These are phyloP conservation scores for Mortierella hygrophila DNA, from an alignment of 192 early-diverging fungal genomes.

Conservation along the genomic window DNA sequence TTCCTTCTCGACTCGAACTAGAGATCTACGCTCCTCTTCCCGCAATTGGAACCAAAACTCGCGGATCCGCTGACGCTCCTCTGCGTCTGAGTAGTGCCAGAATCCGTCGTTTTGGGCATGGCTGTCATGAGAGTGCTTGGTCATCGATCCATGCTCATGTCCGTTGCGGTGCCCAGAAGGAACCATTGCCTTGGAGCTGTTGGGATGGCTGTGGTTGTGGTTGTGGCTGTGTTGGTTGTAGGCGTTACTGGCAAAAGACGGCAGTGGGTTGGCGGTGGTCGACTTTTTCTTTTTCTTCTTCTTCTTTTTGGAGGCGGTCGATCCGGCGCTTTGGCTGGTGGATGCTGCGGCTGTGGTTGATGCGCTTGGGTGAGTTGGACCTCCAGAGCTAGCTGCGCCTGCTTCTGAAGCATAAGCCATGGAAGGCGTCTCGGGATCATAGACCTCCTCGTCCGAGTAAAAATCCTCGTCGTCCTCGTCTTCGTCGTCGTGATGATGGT, in stretches of 20 bases:
- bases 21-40: slow-evolving; percentile 80
- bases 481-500: slow-evolving; percentile 47
- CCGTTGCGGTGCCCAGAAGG: slow-evolving; percentile 33
- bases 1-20: slow-evolving; percentile 91
- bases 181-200: slow-evolving; percentile 29
- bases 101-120: slow-evolving; percentile 68
- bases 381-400: slow-evolving; percentile 13
- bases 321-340: not conserved
- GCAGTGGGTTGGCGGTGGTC: slow-evolving; percentile 18
- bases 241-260: slow-evolving; percentile 8
- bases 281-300: slow-evolving; percentile 69
- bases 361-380: slow-evolving; percentile 16
- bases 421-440: slow-evolving; percentile 59
- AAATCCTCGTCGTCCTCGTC: slow-evolving; percentile 60
- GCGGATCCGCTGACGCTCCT: slow-evolving; percentile 83
- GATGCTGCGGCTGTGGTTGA: slow-evolving; percentile 22
- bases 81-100: slow-evolving; percentile 77
- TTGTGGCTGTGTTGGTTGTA: slow-evolving; percentile 7
- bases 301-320: slow-evolving; percentile 58
- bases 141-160: slow-evolving; percentile 34
- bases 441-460: slow-evolving; percentile 61
- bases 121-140: slow-evolving; percentile 47
- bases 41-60: slow-evolving; percentile 88
- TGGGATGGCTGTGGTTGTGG: slow-evolving; percentile 30
- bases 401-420: slow-evolving; percentile 24